Conservation (phyloP, 176 grass and related monocot genomes). For the Melocanna baccifera region DNA sequence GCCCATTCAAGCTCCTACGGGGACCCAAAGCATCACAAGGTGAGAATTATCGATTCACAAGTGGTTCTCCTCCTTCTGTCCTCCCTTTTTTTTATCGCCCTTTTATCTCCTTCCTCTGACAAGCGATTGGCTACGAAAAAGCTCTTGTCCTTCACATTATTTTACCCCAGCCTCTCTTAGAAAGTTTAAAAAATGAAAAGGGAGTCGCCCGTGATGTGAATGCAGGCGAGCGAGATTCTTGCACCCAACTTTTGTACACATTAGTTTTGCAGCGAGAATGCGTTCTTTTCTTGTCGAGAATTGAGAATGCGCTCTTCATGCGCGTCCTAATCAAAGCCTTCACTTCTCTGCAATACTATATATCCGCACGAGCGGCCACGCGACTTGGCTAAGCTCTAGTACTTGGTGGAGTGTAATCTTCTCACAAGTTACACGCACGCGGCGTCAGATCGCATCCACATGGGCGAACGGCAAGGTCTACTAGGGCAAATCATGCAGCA, state of each 20-base stretch:
- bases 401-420: neutral
- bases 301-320: neutral
- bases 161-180: neutral
- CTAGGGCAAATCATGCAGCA: neutral
- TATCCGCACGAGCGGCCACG: neutral
- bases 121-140: neutral
- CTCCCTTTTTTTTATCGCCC: neutral
- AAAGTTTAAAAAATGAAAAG: neutral
- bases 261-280: neutral
- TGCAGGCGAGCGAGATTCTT: neutral
- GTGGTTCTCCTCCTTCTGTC: neutral
- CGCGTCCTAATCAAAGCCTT: constrained; percentile 3
- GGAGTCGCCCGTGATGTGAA: neutral
- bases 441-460: neutral
- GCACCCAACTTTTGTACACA: neutral
- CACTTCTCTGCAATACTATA: neutral
- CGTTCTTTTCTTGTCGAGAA: too few relatives aligned
- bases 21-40: neutral
- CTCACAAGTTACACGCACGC: neutral
- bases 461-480: neutral
- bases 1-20: neutral
- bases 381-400: neutral
- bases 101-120: neutral
- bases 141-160: neutral
- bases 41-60: neutral